A percentile compares a stretch with the other conserved stretches of the same genome.
Conservation (phyloP, 345 rosid species). For the Eucalyptus erythrocorys region DNA sequence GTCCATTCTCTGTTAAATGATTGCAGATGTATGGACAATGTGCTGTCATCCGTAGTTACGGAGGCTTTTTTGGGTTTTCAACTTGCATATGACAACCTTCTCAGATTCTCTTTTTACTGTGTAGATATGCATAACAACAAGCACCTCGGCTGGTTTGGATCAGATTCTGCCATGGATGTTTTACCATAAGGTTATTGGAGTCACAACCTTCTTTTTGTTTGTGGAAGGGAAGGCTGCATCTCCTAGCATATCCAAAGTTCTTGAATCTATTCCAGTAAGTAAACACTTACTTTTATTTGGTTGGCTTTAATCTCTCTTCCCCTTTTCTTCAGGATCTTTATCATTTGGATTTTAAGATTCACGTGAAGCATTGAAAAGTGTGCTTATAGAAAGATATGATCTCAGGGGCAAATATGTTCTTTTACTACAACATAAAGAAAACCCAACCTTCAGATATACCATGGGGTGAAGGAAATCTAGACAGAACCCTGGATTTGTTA, state of each 20-base stretch:
- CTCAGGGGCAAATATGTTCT: not conserved
- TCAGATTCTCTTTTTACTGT: not conserved
- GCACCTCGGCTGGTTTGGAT: conserved; percentile 90
- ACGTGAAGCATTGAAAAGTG: not conserved
- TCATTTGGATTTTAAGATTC: not conserved
- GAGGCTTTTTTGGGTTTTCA: not conserved
- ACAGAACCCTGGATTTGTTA: not conserved
- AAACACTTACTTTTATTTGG: not conserved
- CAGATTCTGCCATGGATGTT: conserved; percentile 98
- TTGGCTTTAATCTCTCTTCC: not conserved
- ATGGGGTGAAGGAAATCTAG: not conserved
- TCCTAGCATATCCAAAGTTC: conserved; percentile 58
- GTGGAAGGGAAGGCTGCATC: conserved; percentile 97
- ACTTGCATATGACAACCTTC: not conserved
- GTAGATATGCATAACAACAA: conserved; percentile 81
- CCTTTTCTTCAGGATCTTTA: not conserved
- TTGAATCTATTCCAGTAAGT: conserved; percentile 81
- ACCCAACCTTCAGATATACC: not conserved
- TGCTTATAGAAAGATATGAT: not conserved
- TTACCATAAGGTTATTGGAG: conserved; percentile 93
- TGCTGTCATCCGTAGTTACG: not conserved
- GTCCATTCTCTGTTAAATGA: not conserved
- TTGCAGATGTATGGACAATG: not conserved
- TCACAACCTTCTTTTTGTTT: conserved; percentile 76
- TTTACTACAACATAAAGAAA: not conserved